Conservation (phyloP, 208 protist genomes). For the Leptomonas pyrrhocoris region DNA sequence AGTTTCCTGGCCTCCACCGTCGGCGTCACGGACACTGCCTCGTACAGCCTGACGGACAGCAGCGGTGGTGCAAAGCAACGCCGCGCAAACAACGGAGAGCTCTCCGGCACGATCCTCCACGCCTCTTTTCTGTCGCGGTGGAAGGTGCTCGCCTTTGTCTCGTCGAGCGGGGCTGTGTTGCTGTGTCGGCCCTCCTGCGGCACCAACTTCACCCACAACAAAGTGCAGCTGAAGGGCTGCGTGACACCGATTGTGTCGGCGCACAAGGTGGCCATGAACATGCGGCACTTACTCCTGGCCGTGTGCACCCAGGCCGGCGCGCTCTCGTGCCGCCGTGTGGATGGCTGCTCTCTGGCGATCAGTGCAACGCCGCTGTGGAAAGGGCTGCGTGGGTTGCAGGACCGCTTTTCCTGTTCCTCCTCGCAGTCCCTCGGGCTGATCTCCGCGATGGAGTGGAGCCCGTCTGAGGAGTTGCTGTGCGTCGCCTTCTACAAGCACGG, state of each 20-base stretch:
- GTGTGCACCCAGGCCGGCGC: constrained; percentile 62
- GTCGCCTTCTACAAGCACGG: constrained; percentile 64
- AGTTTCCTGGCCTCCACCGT: not conserved
- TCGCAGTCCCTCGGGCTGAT: constrained; percentile 40
- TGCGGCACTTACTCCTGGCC: constrained; percentile 51
- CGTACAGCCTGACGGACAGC: not conserved
- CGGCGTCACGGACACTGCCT: not conserved
- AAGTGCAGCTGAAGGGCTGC: constrained; percentile 46
- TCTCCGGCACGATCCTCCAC: constrained; percentile 54
- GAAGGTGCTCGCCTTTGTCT: constrained; percentile 52
- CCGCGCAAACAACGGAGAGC: constrained; percentile 3
- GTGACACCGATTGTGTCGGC: constrained; percentile 36
- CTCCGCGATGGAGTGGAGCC: constrained; percentile 58
- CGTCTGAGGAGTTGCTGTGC: constrained; percentile 61
- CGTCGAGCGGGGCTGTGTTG: constrained; percentile 60
- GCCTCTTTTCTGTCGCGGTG: constrained; percentile 36
- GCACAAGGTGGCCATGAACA: constrained; percentile 51
- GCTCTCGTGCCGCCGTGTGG: constrained; percentile 48
- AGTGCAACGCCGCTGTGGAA: constrained; percentile 47
- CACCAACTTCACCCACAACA: constrained; percentile 45
- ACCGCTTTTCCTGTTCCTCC: not conserved
- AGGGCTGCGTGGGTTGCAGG: constrained; percentile 45
- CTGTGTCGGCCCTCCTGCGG: constrained; percentile 48
- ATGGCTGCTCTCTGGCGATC: constrained; percentile 27
- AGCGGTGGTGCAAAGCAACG: not conserved